Evolutionary conservation across 352 stramenopile genomes (phyloP).

Genomic region (Phytophthora vignae): DNA sequence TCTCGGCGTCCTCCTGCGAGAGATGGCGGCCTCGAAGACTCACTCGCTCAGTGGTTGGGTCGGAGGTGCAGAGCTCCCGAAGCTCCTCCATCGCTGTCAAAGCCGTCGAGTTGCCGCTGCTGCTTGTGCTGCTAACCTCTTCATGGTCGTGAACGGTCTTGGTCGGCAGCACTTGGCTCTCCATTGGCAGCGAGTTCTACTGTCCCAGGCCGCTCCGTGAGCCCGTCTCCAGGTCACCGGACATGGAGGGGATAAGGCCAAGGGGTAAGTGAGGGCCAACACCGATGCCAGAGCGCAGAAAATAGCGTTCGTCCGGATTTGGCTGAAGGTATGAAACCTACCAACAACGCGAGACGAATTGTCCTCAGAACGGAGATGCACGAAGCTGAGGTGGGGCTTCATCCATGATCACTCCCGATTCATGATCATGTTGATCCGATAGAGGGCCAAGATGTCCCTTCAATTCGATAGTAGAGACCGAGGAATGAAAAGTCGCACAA

Average conservation of each 20-base stretch:
- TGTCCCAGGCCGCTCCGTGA: background rate
- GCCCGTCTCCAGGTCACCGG: constrained; percentile 1
- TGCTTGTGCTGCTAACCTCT: constrained; percentile 33
- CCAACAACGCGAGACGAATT: background rate
- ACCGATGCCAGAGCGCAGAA: constrained; percentile 19
- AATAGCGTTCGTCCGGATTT: constrained; percentile 35
- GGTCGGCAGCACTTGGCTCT: constrained; percentile 3
- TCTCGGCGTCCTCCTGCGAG: constrained; percentile 38
- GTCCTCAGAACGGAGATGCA: constrained; percentile 3
- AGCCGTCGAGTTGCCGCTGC: constrained; percentile 24
- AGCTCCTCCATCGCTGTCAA: constrained; percentile 62
- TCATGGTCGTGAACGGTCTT: constrained; percentile 14
- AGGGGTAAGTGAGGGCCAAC: constrained; percentile 2
- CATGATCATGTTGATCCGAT: background rate
- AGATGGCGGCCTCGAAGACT: constrained; percentile 48
- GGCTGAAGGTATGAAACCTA: constrained; percentile 29
- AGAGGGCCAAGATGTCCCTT: no score
- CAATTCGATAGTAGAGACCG: background rate
- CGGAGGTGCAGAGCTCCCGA: constrained; percentile 45
- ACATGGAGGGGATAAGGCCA: constrained; percentile 28
- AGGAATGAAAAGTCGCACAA: constrained; percentile 36
- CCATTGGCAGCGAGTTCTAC: constrained; percentile 27
- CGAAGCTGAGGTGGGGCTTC: background rate
- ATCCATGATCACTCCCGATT: background rate
- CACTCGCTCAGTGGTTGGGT: constrained; percentile 53